phyloP scores from a whole-genome alignment of 495 filamentous ascomycete species.

The Antarctomyces pellizariae region DNA sequence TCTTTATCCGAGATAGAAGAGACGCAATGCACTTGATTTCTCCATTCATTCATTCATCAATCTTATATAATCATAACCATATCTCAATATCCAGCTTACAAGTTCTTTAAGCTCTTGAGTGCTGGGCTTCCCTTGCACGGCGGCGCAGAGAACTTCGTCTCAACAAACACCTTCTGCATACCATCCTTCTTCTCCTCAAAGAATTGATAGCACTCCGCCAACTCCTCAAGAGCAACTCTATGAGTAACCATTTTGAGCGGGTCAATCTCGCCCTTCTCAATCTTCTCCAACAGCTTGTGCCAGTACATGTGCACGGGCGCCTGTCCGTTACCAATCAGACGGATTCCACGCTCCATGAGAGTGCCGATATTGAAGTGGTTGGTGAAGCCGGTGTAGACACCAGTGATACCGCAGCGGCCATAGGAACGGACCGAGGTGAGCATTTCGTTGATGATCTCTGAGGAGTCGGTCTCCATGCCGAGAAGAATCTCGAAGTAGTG shows the following conservation, averaged over 20 bases:
- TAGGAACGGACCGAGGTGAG: constrained; percentile 53
- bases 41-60: too few relatives aligned
- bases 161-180: constrained; percentile 49
- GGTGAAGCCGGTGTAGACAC: constrained; percentile 64
- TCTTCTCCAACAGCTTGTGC: constrained; percentile 46
- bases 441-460: constrained; percentile 77
- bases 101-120: constrained; percentile 26
- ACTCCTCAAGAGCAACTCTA: constrained; percentile 49
- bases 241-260: constrained; percentile 64
- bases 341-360: constrained; percentile 70
- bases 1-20: too few relatives aligned
- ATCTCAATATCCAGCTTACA: too few relatives aligned
- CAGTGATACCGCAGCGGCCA: constrained; percentile 55
- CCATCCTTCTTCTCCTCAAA: constrained; percentile 45
- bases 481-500: constrained; percentile 54
- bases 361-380: constrained; percentile 69
- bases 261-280: constrained; percentile 46
- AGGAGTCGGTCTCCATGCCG: constrained; percentile 65
- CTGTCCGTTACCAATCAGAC: constrained; percentile 65
- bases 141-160: constrained; percentile 40
- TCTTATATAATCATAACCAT: too few relatives aligned
- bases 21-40: too few relatives aligned
- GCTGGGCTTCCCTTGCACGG: constrained; percentile 26
- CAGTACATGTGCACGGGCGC: constrained; percentile 71
- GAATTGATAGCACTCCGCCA: constrained; percentile 43